Conservation (phyloP, 2,329 filamentous ascomycete species). For the Didymella exigua region DNA sequence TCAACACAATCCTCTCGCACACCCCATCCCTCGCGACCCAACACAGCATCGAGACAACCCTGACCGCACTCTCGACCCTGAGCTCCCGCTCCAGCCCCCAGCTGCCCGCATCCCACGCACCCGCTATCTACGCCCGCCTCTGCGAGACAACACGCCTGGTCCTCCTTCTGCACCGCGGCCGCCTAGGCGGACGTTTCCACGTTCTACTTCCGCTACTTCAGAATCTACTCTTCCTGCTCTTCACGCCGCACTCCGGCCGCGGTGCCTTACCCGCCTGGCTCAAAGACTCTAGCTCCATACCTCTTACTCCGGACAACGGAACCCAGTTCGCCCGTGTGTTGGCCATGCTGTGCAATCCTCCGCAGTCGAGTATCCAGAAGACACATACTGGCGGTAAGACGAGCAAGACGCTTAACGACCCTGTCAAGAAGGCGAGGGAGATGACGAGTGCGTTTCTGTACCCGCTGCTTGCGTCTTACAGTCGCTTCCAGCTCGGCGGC, state of each 20-base stretch:
- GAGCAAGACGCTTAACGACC: conserved; percentile 59
- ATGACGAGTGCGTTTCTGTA: conserved; percentile 64
- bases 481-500: conserved; percentile 56
- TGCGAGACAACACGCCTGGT: conserved; percentile 60
- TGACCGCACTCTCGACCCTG: conserved; percentile 46
- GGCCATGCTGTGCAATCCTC: conserved; percentile 66
- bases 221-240: conserved; percentile 61
- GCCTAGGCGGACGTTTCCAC: conserved; percentile 65
- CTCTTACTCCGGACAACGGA: conserved; percentile 52
- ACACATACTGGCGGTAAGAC: conserved; percentile 40
- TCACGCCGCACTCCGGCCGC: conserved; percentile 52
- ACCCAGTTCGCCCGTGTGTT: conserved; percentile 61
- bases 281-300: conserved; percentile 11
- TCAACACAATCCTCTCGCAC: conserved; percentile 51
- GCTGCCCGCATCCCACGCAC: conserved; percentile 33
- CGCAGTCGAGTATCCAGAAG: conserved; percentile 57
- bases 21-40: conserved; percentile 52
- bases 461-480: conserved; percentile 63
- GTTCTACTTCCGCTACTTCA: conserved; percentile 63
- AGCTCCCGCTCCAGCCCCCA: conserved; percentile 39
- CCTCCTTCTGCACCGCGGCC: conserved; percentile 62
- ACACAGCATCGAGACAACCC: conserved; percentile 50
- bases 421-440: conserved; percentile 63
- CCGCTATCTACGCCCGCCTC: conserved; percentile 59
- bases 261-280: conserved; percentile 44